Evolutionary conservation across 306 rosid species (phyloP).

Genomic region (Macrotyloma uniflorum): DNA sequence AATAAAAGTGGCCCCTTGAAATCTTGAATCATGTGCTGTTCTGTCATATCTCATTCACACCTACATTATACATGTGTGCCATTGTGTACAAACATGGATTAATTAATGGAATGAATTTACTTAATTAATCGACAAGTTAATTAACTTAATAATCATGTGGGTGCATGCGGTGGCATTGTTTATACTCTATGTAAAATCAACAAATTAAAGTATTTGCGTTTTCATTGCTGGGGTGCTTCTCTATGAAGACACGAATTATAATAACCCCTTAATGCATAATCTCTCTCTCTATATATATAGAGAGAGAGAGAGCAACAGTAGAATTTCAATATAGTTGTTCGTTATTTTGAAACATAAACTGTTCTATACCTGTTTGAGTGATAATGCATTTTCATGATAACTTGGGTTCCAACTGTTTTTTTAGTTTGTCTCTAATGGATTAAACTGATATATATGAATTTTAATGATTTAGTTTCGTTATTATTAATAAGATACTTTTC

Average conservation of each 20-base stretch:
- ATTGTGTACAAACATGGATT: neutral
- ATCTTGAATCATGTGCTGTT: constrained; percentile 7
- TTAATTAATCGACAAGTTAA: neutral
- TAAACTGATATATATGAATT: too few species aligned
- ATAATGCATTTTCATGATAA: neutral
- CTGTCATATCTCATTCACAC: neutral
- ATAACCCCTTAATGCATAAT: too few species aligned
- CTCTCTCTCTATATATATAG: too few species aligned
- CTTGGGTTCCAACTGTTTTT: too few species aligned
- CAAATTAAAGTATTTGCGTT: neutral
- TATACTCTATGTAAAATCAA: neutral
- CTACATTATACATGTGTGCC: neutral
- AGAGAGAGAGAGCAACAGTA: too few species aligned
- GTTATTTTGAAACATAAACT: neutral
- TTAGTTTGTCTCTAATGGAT: too few species aligned
- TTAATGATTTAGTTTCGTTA: too few species aligned
- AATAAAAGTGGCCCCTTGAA: constrained; percentile 11
- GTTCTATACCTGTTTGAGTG: neutral
- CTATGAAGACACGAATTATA: neutral
- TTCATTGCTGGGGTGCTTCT: neutral
- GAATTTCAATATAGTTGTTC: neutral
- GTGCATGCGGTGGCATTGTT: neutral
- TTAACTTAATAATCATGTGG: neutral
- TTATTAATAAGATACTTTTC: too few species aligned
- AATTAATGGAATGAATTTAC: neutral